Evolutionary conservation across 2,329 filamentous ascomycete species (phyloP), one percentile per base, ranked within the genome.

Genomic region (Didymella lethalis): DNA sequence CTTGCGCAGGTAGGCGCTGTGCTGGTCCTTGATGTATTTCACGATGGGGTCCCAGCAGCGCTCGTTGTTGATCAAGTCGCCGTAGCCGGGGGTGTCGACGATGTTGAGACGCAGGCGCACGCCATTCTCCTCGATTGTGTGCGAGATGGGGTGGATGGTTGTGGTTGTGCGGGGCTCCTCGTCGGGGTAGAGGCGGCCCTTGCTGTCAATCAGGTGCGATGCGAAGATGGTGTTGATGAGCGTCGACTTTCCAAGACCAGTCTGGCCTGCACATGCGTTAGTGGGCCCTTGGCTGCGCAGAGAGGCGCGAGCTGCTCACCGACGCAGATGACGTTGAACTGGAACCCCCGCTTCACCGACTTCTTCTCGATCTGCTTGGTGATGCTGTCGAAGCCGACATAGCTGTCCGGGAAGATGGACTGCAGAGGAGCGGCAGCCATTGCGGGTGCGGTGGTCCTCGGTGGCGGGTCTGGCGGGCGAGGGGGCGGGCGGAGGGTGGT

Each of bases 1-100:
- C 87, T 99, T 99, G 81, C 95, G 92, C 72, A 99, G 88, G 84
- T 98, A 99, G 74, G 95, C 94, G 52, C 93, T 97, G 86, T 99
- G 95, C 85, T 99, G 95, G 82, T 99, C 95, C 87, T 99, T 99
- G 87, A 99, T 99, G 83, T 99, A 99, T 86, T 99, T 99, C 86
- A 99, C 94, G 79, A 99, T 99, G 65, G 95, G 95, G 78, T 99
- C 95, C 95, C 95, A 99, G 89, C 95, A 99, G 86, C 95, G 91
- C 84, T 99, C 95, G 81, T 99, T 99, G 88, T 99, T 99, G 81
- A 99, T 95, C 77, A 97, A 88, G 76, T 99, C 95, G 76, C 95
- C 95, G 76, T 99, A 99, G 66, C 95, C 95, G 65, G 95, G 95
- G 65, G 95, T 99, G 79, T 99, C 95, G 75, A 99, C 95, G 76